Evolutionary conservation across 441 rosid genomes (phyloP), one percentile per base, ranked within the genome.

Genomic region (Populus hybrid): DNA sequence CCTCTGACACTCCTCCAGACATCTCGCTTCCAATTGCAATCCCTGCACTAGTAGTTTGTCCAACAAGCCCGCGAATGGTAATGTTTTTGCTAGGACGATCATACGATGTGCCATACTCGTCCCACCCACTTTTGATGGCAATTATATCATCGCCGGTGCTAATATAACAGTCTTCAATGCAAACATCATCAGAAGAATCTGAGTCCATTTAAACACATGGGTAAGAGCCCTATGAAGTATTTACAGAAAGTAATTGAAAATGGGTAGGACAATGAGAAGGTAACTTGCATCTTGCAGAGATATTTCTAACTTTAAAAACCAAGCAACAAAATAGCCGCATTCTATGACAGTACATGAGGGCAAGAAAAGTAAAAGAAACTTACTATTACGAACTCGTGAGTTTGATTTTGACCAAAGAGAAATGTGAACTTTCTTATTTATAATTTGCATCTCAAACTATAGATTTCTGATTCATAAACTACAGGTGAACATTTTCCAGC

Each of bases 61-160:
- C 98, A 3, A 82, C 76, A 67, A 94, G 86, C 79, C 92, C 76
- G 35, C 53, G 90, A 80, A 96, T 96, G 74, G 79, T 81, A 74
- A 96, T 92, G 79, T 92, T 91, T 64, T 86, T 88, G 78, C 97
- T 86, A 19, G 99, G 99, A 70, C 86, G 90, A 36, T 78, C 97
- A 76, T 86, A 92, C 2, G 91, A 85, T 78, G 87, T 90, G 30
- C 98, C 99, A 16, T 94, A 96, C 83, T 96, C 95, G 64, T 96
- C 99, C 99, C 99, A 94, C 71, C 99, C 98, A 28, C 98, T 96
- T 85, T 96, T 96, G 82, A 94, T 91, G 35, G 97, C 80, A 74
- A 96, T 87, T 42, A 94, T 85, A 84, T 95, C 99, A 73, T 96
- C 98, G 24, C 98, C 98, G 0, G 98, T 96, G 79, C 93, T 91